Evolutionary conservation across 2,329 filamentous ascomycete species (phyloP).

Genomic region (Diaporthe caulivora): DNA sequence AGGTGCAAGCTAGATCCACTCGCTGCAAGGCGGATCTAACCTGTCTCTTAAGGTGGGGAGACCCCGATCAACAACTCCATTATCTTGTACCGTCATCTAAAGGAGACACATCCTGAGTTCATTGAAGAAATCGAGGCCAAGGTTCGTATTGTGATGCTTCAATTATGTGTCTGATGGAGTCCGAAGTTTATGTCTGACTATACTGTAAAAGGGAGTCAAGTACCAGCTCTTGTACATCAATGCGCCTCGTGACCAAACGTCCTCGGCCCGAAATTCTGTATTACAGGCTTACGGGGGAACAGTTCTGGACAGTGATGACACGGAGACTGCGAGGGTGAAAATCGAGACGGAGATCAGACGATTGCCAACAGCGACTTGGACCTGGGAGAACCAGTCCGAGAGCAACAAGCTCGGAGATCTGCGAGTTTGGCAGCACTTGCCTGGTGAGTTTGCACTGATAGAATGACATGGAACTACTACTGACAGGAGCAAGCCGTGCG

Average conservation of each 20-base stretch:
- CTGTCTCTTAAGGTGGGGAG: not conserved
- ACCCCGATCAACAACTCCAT: conserved; percentile 3
- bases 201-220: not conserved
- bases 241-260: not conserved
- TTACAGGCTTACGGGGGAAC: conserved; percentile 3
- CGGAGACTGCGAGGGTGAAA: not conserved
- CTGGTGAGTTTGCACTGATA: not conserved
- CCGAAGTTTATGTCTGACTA: not conserved
- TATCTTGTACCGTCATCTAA: not conserved
- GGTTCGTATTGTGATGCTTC: not conserved
- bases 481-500: not conserved
- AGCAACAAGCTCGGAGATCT: not conserved
- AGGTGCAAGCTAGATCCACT: not conserved
- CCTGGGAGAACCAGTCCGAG: not conserved
- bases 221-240: not conserved
- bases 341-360: not conserved
- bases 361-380: not conserved
- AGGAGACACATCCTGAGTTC: not conserved
- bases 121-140: not conserved
- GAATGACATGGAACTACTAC: not conserved
- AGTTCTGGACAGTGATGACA: not conserved
- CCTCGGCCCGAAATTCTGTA: not conserved
- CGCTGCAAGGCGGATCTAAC: not conserved
- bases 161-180: no score
- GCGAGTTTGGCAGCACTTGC: conserved; percentile 13